These are phyloP conservation scores for Fusarium tanahbumbuense DNA, from an alignment of 2,329 filamentous ascomycete species.

Conservation along the genomic window DNA sequence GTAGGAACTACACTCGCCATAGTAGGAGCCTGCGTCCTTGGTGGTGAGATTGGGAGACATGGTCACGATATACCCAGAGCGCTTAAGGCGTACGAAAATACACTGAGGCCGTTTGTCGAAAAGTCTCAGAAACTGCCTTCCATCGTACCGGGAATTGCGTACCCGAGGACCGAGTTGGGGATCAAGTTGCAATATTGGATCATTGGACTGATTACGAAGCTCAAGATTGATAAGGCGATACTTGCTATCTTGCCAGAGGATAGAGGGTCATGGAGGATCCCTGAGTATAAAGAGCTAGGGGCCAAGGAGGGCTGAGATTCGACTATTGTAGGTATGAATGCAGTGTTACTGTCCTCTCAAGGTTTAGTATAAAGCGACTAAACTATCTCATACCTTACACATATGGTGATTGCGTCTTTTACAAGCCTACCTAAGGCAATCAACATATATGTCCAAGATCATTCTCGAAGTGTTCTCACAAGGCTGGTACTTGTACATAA, in stretches of 20 bases:
- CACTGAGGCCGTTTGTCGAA: conserved; percentile 55
- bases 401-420: too few relatives aligned
- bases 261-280: conserved; percentile 27
- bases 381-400: too few relatives aligned
- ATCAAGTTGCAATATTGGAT: conserved; percentile 40
- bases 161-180: conserved; percentile 46
- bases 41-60: conserved; percentile 55
- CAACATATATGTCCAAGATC: too few relatives aligned
- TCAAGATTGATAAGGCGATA: conserved; percentile 29
- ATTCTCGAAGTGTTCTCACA: too few relatives aligned
- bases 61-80: conserved; percentile 45
- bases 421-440: too few relatives aligned
- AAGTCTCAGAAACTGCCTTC: conserved; percentile 52
- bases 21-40: conserved; percentile 62
- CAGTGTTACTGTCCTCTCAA: not conserved
- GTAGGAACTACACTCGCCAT: conserved; percentile 61
- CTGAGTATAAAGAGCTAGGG: conserved; percentile 13
- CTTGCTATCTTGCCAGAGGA: conserved; percentile 26
- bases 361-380: too few relatives aligned
- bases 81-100: conserved; percentile 55
- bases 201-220: conserved; percentile 19
- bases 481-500: too few relatives aligned
- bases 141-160: conserved; percentile 43
- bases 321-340: too few relatives aligned
- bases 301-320: not conserved